Percentiles rank a stretch among this genome's conserved stretches.
Evolutionary conservation across 352 stramenopile species (phyloP).

Genomic region (Globisporangium cystogenes): DNA sequence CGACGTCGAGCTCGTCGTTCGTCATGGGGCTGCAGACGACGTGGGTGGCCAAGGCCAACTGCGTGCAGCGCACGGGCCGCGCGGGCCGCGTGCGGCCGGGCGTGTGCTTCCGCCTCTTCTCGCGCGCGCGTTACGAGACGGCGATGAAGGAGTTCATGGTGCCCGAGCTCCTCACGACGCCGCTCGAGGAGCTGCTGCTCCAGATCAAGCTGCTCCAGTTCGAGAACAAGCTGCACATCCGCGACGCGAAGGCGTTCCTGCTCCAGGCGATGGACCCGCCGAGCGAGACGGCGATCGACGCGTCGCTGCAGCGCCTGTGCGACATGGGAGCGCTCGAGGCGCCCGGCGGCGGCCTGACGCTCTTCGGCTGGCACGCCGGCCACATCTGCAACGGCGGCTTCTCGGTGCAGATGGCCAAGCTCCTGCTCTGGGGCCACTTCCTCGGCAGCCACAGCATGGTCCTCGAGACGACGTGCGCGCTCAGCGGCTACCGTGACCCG

Average conservation of each 20-base stretch:
- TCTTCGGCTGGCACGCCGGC: conserved; percentile 70
- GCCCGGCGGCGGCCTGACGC: conserved; percentile 31
- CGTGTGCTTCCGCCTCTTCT: conserved; percentile 89
- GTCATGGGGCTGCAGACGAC: conserved; percentile 89
- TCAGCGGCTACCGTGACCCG: conserved; percentile 72
- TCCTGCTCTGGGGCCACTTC: conserved; percentile 65
- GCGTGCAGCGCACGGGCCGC: conserved; percentile 88
- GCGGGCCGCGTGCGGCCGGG: conserved; percentile 92
- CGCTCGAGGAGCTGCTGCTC: conserved; percentile 68
- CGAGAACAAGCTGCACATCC: conserved; percentile 68
- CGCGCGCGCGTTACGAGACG: conserved; percentile 49
- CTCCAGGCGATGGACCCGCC: conserved; percentile 91
- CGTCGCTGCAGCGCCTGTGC: conserved; percentile 84
- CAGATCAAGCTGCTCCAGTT: conserved; percentile 75
- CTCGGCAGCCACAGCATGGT: conserved; percentile 60
- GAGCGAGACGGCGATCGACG: conserved; percentile 85
- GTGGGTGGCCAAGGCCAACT: conserved; percentile 81
- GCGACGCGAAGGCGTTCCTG: conserved; percentile 83
- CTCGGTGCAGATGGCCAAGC: conserved; percentile 62
- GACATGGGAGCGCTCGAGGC: conserved; percentile 67
- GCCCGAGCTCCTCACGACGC: conserved; percentile 64
- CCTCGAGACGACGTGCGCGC: conserved; percentile 56
- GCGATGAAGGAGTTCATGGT: conserved; percentile 75
- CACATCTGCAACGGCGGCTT: conserved; percentile 67
- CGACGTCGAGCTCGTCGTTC: conserved; percentile 71